A percentile compares a stretch with the other conserved stretches of the same genome.
phyloP scores from a whole-genome alignment of 345 rosid genomes.

The Cardamine occulta region DNA sequence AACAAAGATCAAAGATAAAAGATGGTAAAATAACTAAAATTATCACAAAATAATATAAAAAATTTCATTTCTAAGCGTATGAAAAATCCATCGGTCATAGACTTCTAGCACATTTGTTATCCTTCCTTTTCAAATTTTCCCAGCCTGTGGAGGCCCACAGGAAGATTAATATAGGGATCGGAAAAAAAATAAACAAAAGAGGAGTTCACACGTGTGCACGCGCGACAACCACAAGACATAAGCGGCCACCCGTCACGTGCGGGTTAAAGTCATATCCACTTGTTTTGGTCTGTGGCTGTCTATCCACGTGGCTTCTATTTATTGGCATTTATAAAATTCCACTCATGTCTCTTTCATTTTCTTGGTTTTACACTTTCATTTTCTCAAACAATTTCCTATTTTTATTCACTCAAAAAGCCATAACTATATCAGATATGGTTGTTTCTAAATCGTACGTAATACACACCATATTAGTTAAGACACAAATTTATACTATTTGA shows the following conservation, averaged over 20 bases:
- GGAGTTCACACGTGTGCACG: slow-evolving; percentile 48
- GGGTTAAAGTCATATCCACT: slow-evolving; percentile 41
- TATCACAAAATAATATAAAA: not conserved
- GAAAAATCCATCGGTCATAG: too few relatives aligned
- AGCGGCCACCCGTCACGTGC: slow-evolving; percentile 43
- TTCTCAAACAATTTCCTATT: not conserved
- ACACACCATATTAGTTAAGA: slow-evolving; percentile 6
- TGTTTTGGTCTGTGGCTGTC: slow-evolving; percentile 33
- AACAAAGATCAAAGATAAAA: not conserved
- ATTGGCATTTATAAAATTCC: not conserved
- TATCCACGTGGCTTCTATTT: slow-evolving; percentile 26
- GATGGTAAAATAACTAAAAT: not conserved
- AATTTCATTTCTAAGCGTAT: too few relatives aligned
- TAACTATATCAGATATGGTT: slow-evolving; percentile 30
- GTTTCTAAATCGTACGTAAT: slow-evolving; percentile 9
- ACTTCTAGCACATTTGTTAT: too few relatives aligned
- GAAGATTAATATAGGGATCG: slow-evolving; percentile 30
- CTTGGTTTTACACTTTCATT: not conserved
- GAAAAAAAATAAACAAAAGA: slow-evolving; percentile 6
- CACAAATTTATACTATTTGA: not conserved
- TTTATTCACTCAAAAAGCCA: not conserved
- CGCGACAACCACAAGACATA: slow-evolving; percentile 43
- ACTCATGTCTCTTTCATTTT: slow-evolving; percentile 3
- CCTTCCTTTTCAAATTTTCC: not conserved
- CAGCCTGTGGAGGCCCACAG: slow-evolving; percentile 5